Evolutionary conservation across 2,329 filamentous ascomycete species (phyloP).

Genomic region (Fusarium sp.): DNA sequence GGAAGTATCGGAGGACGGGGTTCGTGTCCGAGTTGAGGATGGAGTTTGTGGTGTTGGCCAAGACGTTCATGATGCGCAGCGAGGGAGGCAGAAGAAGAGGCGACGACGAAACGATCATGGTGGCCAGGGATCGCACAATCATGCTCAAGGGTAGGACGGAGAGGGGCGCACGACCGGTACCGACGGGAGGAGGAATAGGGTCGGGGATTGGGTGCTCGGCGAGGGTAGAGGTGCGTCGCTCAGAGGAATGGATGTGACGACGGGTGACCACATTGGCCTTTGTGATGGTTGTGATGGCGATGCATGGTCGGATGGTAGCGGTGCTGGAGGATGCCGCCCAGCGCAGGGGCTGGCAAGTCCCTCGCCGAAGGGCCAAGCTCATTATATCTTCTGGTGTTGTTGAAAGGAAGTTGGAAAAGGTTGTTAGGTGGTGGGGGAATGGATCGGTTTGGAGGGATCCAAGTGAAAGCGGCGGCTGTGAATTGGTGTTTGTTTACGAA

Average conservation of each 20-base stretch:
- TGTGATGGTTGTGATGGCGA: constrained; percentile 34
- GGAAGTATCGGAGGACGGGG: constrained; percentile 69
- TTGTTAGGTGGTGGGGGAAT: constrained; percentile 13
- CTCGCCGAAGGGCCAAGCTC: constrained; percentile 42
- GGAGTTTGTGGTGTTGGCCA: constrained; percentile 72
- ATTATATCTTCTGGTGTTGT: constrained; percentile 34
- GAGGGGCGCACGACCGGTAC: constrained; percentile 57
- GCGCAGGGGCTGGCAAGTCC: constrained; percentile 40
- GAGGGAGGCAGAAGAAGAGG: constrained; percentile 73
- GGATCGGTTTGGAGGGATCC: constrained; percentile 36
- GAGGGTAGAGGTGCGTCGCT: constrained; percentile 49
- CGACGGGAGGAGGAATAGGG: constrained; percentile 41
- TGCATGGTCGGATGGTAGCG: constrained; percentile 33
- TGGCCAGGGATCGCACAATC: constrained; percentile 72
- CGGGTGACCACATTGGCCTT: constrained; percentile 30
- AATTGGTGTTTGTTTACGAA: constrained; percentile 26
- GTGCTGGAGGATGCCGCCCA: constrained; percentile 34
- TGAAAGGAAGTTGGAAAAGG: background rate
- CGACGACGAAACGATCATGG: constrained; percentile 74
- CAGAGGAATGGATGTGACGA: constrained; percentile 50
- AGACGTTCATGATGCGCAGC: constrained; percentile 69
- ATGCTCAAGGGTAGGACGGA: constrained; percentile 71
- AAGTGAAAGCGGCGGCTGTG: constrained; percentile 18
- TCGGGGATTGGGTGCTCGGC: constrained; percentile 46
- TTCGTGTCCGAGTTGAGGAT: constrained; percentile 79